Percentiles rank a stretch among this genome's conserved stretches.
Evolutionary conservation across 208 protist species (phyloP).

Genomic region (Leishmania arabica): DNA sequence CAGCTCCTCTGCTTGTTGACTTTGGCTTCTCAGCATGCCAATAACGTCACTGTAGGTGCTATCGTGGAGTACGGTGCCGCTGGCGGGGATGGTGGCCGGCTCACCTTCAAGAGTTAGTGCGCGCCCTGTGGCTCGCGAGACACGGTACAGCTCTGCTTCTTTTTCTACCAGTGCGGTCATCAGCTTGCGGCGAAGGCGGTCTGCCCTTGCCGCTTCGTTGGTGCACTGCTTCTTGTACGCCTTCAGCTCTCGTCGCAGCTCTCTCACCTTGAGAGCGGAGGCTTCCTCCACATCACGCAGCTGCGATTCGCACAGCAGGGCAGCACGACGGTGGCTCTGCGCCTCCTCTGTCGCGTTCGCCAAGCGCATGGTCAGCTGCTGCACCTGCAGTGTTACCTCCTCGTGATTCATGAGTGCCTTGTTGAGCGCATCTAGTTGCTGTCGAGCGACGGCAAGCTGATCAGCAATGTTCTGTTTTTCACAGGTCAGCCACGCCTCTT

Average conservation of each 20-base stretch:
- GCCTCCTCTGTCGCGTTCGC: constrained; percentile 54
- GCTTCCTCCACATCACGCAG: constrained; percentile 59
- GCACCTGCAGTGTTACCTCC: constrained; percentile 41
- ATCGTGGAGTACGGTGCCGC: neutral
- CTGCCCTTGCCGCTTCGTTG: constrained; percentile 47
- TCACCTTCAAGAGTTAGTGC: constrained; percentile 5
- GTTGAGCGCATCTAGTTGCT: constrained; percentile 52
- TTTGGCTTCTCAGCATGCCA: constrained; percentile 56
- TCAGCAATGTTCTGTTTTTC: constrained; percentile 46
- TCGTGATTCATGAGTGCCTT: constrained; percentile 33
- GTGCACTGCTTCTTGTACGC: constrained; percentile 47
- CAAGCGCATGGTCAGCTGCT: constrained; percentile 55
- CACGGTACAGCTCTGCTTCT: constrained; percentile 32
- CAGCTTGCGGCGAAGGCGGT: constrained; percentile 60
- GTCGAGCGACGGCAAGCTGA: constrained; percentile 48
- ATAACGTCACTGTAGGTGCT: constrained; percentile 51
- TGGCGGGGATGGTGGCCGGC: neutral
- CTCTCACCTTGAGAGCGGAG: constrained; percentile 42
- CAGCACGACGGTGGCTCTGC: constrained; percentile 37
- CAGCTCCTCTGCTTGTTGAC: constrained; percentile 60
- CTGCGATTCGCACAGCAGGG: constrained; percentile 34
- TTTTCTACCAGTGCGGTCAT: constrained; percentile 59
- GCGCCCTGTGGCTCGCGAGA: neutral
- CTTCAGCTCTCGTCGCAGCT: constrained; percentile 50
- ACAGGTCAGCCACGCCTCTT: constrained; percentile 56